Evolutionary conservation across 179 eudicot species (phyloP), one percentile per base, ranked within the genome.

Genomic region (Heliamphora pulchella): DNA sequence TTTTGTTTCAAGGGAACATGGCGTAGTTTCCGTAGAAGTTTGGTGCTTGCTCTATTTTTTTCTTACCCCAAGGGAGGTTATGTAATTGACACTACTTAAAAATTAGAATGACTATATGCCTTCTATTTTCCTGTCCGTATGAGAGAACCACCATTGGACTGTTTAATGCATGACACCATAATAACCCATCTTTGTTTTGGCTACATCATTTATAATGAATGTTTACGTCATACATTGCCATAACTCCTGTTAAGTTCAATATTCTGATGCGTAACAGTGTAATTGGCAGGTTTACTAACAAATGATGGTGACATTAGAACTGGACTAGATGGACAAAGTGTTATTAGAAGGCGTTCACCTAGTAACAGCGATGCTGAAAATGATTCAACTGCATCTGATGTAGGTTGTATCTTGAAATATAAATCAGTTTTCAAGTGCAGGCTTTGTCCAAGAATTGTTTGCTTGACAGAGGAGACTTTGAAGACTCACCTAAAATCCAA

Each of bases 371-470:
- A 79, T 64, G 80, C 78, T 78, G 82, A 77, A 72, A 79, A 86
- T 55, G 75, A 75, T 66, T 78, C 86, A 50, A 43, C 73, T 75
- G 79, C 75, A 48, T 78, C 68, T 80, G 87, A 87, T 46, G 77
- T 83, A 31, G 86, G 65, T 43, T 92, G 87, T 81, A 85, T 92
- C 70, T 86, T 96, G 87, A 89, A 86, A 86, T 48, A 77, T 86
- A 96, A 96, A 85, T 91, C 99, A 17, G 96, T 91, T 79, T 96
- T 82, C 62, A 96, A 92, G 90, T 96, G 99, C 88, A 91, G 86
- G 83, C 85, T 96, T 69, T 96, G 99, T 85, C 99, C 99, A n/a
- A 91, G 89, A 87, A 88, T 96, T 76, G 94, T 96, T 80, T 94
- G 98, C 83, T 81, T 96, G 86, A 84, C 97, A 72, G 96, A 89